Evolutionary conservation across 768 basidiomycete genomes (phyloP), one percentile per base, ranked within the genome.

Genomic region (Boletus patriciae): DNA sequence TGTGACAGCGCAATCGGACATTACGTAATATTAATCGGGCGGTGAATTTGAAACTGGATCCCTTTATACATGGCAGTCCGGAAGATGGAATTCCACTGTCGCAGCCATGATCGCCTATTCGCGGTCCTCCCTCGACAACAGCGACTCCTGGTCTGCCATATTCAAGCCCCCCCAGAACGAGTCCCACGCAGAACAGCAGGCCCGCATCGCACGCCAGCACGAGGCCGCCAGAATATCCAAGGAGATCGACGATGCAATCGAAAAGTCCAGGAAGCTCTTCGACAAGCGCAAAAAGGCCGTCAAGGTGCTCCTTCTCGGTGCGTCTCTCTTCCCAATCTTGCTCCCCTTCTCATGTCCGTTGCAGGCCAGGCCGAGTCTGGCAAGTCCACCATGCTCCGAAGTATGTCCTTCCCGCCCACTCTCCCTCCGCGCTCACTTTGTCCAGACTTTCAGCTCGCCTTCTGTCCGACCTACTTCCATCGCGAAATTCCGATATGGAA

Each of bases 361-460:
- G 6, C 52, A 70, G 68, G 68, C 5, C 69, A 70, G 27, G 68
- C 70, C 2, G 70, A 70, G 66, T 70, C 69, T 1, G 69, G 69
- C 21, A 70, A 70, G 55, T 70, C 70, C 1, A 70, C 69, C 25
- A 64, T 70, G 66, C 62, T 70, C 42, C 56, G 70, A 56, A 72
- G 69, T 70, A 9, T 21, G 44, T 40, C 9, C 11, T 4, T 4
- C 3, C 3, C 37, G 0, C 9, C 8, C 6, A 3, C 4, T 27
- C 4, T 19, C 2, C 6, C 21, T 3, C 9, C 7, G 34, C 8
- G 4, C 40, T 7, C 15, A 1, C 13, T 8, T 3, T 58, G 5
- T 2, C 8, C 61, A 89, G 87, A 90, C 63, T 88, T 89, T 60
- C 85, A 87, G 65, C 66, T 89, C 9, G 78, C 82, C 0, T 87